Percentiles rank a stretch among this genome's conserved stretches.
Conservation (phyloP, 108 stramenopile species). For the Chaetoceros tenuissimus region DNA sequence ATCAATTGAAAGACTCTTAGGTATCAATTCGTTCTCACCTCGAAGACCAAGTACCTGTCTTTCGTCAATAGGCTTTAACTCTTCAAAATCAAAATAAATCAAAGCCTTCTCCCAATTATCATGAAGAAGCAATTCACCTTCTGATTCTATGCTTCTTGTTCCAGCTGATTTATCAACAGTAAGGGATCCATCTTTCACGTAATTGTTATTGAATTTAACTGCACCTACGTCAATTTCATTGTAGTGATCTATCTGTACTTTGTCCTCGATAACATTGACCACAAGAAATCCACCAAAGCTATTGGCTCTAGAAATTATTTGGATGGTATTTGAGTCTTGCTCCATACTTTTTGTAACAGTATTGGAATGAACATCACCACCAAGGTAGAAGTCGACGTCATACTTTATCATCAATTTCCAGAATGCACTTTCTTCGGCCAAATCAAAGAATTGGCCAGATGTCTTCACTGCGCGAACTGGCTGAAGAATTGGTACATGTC, state of each 20-base stretch:
- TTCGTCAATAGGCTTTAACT: neutral
- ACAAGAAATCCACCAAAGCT: neutral
- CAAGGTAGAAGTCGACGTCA: conserved; percentile 5
- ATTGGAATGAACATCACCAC: conserved; percentile 1
- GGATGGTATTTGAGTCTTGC: neutral
- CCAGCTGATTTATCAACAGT: conserved; percentile 1
- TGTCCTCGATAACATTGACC: conserved; percentile 4
- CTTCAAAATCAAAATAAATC: conserved; percentile 5
- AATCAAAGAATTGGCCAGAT: conserved; percentile 4
- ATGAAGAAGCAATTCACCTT: neutral
- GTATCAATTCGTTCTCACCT: neutral
- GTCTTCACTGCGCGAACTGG: conserved; percentile 1
- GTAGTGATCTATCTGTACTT: conserved; percentile 4
- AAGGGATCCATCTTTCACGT: neutral
- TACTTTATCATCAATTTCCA: conserved; percentile 6
- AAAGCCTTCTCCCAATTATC: neutral
- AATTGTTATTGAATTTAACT: conserved; percentile 5
- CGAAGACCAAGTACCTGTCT: neutral
- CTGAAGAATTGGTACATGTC: conserved; percentile 2
- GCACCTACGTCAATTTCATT: neutral
- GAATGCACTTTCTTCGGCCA: neutral
- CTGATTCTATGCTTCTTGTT: neutral
- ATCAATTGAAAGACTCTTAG: neutral
- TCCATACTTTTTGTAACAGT: conserved; percentile 3
- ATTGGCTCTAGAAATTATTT: neutral